phyloP scores from a whole-genome alignment of 1,284 basidiomycete genomes.

The Marasmius fiardii region DNA sequence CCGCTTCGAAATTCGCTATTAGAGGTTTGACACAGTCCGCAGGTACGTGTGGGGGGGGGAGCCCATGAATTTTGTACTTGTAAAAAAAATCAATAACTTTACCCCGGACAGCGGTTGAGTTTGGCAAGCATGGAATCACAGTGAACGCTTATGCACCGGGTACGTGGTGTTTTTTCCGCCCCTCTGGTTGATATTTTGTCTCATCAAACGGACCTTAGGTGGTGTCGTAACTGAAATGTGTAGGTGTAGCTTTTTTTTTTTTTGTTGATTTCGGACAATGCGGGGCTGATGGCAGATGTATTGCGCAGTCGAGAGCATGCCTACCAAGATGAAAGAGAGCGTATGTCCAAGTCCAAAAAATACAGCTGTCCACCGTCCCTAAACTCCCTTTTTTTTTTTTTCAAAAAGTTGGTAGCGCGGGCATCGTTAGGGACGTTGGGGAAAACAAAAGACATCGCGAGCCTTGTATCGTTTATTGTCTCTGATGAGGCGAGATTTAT shows the following conservation, averaged over 20 bases:
- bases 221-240: neutral
- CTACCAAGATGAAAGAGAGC: neutral
- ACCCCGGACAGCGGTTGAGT: neutral
- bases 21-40: conserved; percentile 27
- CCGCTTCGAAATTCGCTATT: conserved; percentile 28
- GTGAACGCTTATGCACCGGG: conserved; percentile 13
- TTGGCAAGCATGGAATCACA: conserved; percentile 7
- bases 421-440: neutral
- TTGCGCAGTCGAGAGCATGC: neutral
- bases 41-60: conserved; percentile 14
- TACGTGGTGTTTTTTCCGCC: neutral
- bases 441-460: neutral
- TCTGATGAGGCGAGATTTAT: conserved; percentile 7
- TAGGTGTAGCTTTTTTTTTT: neutral
- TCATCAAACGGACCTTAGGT: neutral
- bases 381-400: no score
- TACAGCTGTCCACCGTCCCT: no score
- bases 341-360: no score
- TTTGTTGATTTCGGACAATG: neutral
- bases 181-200: neutral
- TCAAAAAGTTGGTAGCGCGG: neutral
- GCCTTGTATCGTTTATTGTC: conserved; percentile 5
- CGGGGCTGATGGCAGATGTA: no score
- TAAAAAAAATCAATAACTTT: neutral
- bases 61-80: neutral